These are phyloP conservation scores for Linnemannia hyalina DNA, from an alignment of 192 early-diverging fungal species.

Conservation along the genomic window DNA sequence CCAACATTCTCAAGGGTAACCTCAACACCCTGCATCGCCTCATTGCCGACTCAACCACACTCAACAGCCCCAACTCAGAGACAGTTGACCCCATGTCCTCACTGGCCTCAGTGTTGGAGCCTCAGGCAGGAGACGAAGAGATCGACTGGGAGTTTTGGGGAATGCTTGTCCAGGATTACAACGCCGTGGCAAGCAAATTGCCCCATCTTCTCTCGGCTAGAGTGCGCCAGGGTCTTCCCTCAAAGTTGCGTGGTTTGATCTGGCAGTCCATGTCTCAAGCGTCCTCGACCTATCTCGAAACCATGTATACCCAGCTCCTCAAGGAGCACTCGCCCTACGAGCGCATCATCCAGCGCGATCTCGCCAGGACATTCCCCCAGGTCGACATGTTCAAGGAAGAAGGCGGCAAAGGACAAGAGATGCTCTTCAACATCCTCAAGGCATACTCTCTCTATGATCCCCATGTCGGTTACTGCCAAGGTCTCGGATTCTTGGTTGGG, in stretches of 20 bases:
- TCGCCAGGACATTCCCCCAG: conserved; percentile 93
- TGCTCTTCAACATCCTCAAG: conserved; percentile 89
- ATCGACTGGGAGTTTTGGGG: conserved; percentile 90
- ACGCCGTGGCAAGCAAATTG: conserved; percentile 74
- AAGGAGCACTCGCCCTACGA: conserved; percentile 84
- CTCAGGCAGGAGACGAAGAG: conserved; percentile 36
- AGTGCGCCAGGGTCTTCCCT: conserved; percentile 85
- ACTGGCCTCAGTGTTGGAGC: conserved; percentile 25
- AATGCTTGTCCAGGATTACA: conserved; percentile 83
- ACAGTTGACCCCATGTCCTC: conserved; percentile 54
- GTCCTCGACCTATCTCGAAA: conserved; percentile 83
- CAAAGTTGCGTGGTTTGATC: conserved; percentile 85
- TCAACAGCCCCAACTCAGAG: conserved; percentile 54
- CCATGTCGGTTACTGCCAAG: conserved; percentile 98
- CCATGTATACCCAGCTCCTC: conserved; percentile 85
- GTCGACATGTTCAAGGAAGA: conserved; percentile 88
- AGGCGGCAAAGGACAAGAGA: conserved; percentile 87
- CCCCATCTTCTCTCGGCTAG: conserved; percentile 77
- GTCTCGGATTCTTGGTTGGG: conserved; percentile 94
- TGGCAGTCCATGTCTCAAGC: conserved; percentile 95
- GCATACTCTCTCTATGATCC: conserved; percentile 96
- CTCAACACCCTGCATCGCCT: conserved; percentile 65
- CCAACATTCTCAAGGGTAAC: conserved; percentile 71
- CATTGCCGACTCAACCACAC: conserved; percentile 58
- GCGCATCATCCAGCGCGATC: conserved; percentile 93